phyloP scores from a whole-genome alignment of 1,284 basidiomycete species.

The Vanrija pseudolonga region DNA sequence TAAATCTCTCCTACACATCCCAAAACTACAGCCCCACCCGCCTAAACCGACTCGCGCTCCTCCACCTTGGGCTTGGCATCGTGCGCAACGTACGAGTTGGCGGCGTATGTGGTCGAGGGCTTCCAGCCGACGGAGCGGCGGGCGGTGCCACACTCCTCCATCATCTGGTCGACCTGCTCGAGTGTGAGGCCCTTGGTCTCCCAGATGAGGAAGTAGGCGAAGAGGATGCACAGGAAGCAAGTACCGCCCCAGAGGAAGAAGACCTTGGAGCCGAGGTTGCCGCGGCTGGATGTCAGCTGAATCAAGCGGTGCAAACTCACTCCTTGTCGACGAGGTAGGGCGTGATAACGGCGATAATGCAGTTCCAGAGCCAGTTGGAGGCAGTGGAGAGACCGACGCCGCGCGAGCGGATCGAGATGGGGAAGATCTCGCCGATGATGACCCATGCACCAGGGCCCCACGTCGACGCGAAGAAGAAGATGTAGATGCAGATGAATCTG shows the following conservation, averaged over 20 bases:
- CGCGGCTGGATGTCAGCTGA: constrained; percentile 6
- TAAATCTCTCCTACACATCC: too few relatives aligned
- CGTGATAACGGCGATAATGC: constrained; percentile 73
- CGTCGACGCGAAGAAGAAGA: constrained; percentile 73
- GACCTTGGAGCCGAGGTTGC: constrained; percentile 67
- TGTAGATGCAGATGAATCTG: constrained; percentile 65
- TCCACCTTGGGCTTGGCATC: neutral
- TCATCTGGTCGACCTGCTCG: constrained; percentile 80
- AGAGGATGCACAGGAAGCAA: constrained; percentile 60
- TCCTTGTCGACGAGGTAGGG: constrained; percentile 62
- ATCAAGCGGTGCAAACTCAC: constrained; percentile 4
- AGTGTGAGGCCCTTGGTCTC: constrained; percentile 67
- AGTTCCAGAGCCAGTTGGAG: constrained; percentile 59
- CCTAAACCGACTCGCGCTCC: neutral
- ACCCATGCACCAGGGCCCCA: constrained; percentile 78
- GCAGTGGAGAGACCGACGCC: constrained; percentile 80
- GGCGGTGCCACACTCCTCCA: constrained; percentile 50
- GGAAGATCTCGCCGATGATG: constrained; percentile 61
- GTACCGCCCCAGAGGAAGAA: constrained; percentile 77
- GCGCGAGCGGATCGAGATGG: constrained; percentile 75
- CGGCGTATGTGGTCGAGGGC: constrained; percentile 40
- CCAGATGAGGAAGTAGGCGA: constrained; percentile 64
- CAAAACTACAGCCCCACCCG: too few relatives aligned
- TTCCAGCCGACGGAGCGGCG: constrained; percentile 40
- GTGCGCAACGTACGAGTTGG: neutral